phyloP scores from a whole-genome alignment of 2,329 filamentous ascomycete genomes.

The Microdochium trichocladiopsis region DNA sequence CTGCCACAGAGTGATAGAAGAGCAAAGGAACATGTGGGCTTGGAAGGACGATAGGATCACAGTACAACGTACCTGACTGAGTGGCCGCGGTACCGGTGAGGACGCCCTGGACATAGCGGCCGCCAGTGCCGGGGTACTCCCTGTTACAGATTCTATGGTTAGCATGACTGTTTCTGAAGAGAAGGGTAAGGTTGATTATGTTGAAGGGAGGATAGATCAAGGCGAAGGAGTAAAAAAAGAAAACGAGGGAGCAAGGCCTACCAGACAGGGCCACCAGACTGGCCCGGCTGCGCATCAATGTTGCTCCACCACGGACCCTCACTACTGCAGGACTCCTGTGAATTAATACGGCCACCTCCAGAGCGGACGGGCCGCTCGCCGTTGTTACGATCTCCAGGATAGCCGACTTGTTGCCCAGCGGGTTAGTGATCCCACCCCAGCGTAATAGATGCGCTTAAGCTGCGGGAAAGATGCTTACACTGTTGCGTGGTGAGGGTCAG shows the following conservation, averaged over 20 bases:
- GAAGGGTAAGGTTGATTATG: background rate
- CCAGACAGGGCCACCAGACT: background rate
- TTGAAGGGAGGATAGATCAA: background rate
- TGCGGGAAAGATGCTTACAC: background rate
- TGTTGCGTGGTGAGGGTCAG: background rate
- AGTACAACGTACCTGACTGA: background rate
- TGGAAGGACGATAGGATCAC: too few species aligned
- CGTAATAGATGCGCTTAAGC: too few species aligned
- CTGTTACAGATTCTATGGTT: background rate
- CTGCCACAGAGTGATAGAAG: too few species aligned
- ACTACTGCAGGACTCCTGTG: background rate
- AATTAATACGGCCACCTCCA: background rate
- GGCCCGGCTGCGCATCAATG: background rate
- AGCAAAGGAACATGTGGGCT: too few species aligned
- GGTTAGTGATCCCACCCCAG: too few species aligned
- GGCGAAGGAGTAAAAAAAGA: background rate
- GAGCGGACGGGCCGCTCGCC: background rate
- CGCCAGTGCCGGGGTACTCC: background rate
- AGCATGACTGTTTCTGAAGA: background rate
- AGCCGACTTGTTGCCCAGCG: background rate
- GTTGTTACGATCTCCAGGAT: background rate
- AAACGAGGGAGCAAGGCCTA: background rate
- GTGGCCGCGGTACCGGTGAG: background rate
- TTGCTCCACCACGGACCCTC: background rate
- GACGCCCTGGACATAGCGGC: background rate